Percentiles rank a stretch among this genome's conserved stretches.
These are phyloP conservation scores for Serendipita vermifera DNA, from an alignment of 768 basidiomycete species.

Conservation along the genomic window DNA sequence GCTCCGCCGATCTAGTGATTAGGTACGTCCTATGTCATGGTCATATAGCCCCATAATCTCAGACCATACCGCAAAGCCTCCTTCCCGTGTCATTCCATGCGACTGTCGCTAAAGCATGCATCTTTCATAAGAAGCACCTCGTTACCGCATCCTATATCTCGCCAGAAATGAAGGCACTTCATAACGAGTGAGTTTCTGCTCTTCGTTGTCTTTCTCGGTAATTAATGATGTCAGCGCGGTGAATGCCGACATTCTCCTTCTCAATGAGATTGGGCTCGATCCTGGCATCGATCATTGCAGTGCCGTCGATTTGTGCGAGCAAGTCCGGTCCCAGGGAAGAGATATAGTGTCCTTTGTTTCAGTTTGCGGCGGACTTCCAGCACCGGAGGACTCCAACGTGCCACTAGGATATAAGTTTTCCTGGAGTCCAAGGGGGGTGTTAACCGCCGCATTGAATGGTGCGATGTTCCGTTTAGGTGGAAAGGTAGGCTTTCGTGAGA, in stretches of 20 bases:
- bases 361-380: conserved; percentile 88
- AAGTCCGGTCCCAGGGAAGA: conserved; percentile 39
- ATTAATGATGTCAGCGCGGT: conserved; percentile 38
- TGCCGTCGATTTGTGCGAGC: conserved; percentile 54
- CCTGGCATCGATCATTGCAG: conserved; percentile 86
- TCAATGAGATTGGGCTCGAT: conserved; percentile 86
- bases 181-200: conserved; percentile 37
- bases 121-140: conserved; percentile 55
- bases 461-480: conserved; percentile 51
- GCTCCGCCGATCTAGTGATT: conserved; percentile 62
- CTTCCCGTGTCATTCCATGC: conserved; percentile 68
- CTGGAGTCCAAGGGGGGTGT: conserved; percentile 82
- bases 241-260: conserved; percentile 49
- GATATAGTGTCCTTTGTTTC: conserved; percentile 62
- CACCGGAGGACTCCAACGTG: conserved; percentile 46
- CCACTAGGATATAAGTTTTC: conserved; percentile 88
- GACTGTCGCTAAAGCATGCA: conserved; percentile 56
- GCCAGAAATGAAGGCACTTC: conserved; percentile 53
- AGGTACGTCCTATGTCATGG: conserved; percentile 38
- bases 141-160: conserved; percentile 90
- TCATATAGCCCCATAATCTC: background rate
- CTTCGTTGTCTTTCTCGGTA: background rate
- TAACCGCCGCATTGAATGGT: conserved; percentile 62
- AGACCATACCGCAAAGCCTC: conserved; percentile 55
- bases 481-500: conserved; percentile 31